These are phyloP conservation scores for Leonotis leonurus DNA, from an alignment of 257 asterid species.

Conservation along the genomic window DNA sequence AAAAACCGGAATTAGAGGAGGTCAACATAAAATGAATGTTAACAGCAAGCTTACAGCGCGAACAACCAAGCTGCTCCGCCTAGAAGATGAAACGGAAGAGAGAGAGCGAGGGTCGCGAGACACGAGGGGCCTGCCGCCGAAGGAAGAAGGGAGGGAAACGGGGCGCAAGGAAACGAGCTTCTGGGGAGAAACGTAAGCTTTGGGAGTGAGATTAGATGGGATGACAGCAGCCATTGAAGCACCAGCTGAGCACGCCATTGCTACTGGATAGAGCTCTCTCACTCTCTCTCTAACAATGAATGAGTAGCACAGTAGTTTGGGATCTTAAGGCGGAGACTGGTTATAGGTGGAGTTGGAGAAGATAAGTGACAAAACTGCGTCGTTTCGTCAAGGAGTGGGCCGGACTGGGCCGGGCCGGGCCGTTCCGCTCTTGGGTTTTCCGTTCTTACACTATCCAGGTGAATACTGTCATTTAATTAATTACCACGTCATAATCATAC, in stretches of 20 bases:
- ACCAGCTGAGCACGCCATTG: slow-evolving; percentile 62
- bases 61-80: slow-evolving; percentile 29
- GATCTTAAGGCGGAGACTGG: slow-evolving; percentile 25
- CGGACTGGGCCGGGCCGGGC: slow-evolving; percentile 15
- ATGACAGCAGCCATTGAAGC: slow-evolving; percentile 50
- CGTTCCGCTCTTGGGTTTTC: no score
- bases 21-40: background rate
- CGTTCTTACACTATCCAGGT: no score
- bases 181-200: slow-evolving; percentile 41
- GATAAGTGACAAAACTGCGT: slow-evolving; percentile 17
- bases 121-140: slow-evolving; percentile 35
- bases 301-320: background rate
- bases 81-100: slow-evolving; percentile 36
- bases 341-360: slow-evolving; percentile 2
- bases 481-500: no score
- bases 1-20: background rate
- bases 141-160: slow-evolving; percentile 40
- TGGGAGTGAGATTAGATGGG: slow-evolving; percentile 34
- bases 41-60: slow-evolving; percentile 52
- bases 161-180: slow-evolving; percentile 27
- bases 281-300: background rate
- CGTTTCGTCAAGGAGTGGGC: no score
- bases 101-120: slow-evolving; percentile 34
- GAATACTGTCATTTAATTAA: no score
- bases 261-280: background rate